Evolutionary conservation across 192 early-diverging fungal species (phyloP).

Genomic region (Phycomyces nitens): DNA sequence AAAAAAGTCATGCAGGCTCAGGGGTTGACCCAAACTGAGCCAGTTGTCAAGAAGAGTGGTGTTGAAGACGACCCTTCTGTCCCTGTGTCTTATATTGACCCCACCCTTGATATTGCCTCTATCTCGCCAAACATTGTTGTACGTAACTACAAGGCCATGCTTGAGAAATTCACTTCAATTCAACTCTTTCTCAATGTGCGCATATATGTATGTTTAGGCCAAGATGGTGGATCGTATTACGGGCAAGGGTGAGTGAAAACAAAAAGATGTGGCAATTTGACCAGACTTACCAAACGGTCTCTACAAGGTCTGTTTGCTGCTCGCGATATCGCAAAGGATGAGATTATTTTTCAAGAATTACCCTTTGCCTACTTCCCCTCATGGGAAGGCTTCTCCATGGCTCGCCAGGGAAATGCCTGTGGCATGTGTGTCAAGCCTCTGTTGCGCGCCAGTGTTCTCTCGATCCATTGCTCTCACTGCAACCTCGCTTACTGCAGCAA

Average conservation of each 20-base stretch:
- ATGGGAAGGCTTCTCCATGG: slow-evolving; percentile 49
- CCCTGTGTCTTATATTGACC: slow-evolving; percentile 48
- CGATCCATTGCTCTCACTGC: slow-evolving; percentile 38
- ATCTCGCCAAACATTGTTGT: slow-evolving; percentile 36
- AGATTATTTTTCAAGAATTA: slow-evolving; percentile 50
- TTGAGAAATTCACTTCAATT: not conserved
- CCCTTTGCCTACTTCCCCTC: slow-evolving; percentile 58
- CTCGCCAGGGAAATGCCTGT: slow-evolving; percentile 44
- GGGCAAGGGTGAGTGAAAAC: slow-evolving; percentile 15
- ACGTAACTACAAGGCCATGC: not conserved
- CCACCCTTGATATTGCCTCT: slow-evolving; percentile 34
- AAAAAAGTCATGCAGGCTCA: slow-evolving; percentile 53
- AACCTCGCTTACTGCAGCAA: slow-evolving; percentile 47
- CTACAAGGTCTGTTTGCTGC: slow-evolving; percentile 56
- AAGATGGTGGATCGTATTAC: slow-evolving; percentile 38
- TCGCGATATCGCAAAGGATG: slow-evolving; percentile 46
- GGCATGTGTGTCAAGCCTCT: slow-evolving; percentile 52
- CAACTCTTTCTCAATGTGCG: not conserved
- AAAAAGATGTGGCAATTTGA: not conserved
- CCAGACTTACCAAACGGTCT: too few relatives aligned
- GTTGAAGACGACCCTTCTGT: slow-evolving; percentile 46
- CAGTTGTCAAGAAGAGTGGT: slow-evolving; percentile 34
- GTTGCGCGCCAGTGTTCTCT: slow-evolving; percentile 28
- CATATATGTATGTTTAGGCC: slow-evolving; percentile 10
- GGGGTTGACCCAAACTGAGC: slow-evolving; percentile 36